These are phyloP conservation scores for Dothiorella sarmentorum DNA, from an alignment of 2,329 filamentous ascomycete genomes.

Conservation along the genomic window DNA sequence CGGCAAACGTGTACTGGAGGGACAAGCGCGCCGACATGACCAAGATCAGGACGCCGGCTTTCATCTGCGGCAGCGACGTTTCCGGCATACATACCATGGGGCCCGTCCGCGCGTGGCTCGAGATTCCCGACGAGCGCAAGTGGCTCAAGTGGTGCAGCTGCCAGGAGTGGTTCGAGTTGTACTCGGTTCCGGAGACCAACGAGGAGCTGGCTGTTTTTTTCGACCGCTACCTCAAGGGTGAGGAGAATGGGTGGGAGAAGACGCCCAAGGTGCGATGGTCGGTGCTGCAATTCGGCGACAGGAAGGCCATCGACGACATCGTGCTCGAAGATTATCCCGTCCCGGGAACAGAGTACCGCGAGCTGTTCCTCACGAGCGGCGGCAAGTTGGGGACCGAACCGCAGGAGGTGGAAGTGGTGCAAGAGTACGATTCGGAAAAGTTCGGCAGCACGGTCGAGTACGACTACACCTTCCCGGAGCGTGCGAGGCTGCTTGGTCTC, in stretches of 20 bases:
- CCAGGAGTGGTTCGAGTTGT: constrained; percentile 27
- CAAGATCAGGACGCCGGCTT: constrained; percentile 25
- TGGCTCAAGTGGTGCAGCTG: constrained; percentile 25
- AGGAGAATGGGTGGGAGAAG: constrained; percentile 46
- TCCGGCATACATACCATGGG: constrained; percentile 24
- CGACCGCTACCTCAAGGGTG: constrained; percentile 44
- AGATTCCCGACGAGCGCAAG: constrained; percentile 23
- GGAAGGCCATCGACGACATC: constrained; percentile 23
- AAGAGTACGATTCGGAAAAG: constrained; percentile 24
- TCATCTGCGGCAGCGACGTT: constrained; percentile 23
- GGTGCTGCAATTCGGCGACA: constrained; percentile 29
- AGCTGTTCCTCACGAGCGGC: constrained; percentile 20
- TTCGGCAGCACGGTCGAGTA: constrained; percentile 22
- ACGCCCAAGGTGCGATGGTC: constrained; percentile 47
- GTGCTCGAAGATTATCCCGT: constrained; percentile 23
- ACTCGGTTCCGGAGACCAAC: constrained; percentile 19
- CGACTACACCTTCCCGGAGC: constrained; percentile 26
- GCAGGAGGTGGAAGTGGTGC: background rate
- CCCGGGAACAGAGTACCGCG: constrained; percentile 22
- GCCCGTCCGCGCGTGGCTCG: constrained; percentile 22
- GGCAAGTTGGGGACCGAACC: constrained; percentile 13
- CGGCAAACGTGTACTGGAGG: constrained; percentile 25
- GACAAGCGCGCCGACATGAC: constrained; percentile 26
- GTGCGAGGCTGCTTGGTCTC: constrained; percentile 43
- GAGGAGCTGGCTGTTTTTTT: constrained; percentile 39